These are phyloP conservation scores for Pyrus bretschneideri DNA, from an alignment of 306 rosid species.

Conservation along the genomic window DNA sequence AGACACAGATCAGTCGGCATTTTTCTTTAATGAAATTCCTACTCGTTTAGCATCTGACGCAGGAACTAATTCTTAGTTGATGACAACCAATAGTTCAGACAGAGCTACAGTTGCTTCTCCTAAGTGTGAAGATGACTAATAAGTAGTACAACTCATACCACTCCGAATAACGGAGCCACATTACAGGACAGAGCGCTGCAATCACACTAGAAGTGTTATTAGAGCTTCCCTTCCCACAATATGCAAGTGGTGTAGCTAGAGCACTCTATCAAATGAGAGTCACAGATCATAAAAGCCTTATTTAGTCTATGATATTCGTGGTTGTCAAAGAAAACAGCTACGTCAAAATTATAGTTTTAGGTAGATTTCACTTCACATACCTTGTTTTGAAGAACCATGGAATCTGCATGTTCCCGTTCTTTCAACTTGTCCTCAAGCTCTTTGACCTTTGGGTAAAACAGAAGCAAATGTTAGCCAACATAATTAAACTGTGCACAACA, in stretches of 20 bases:
- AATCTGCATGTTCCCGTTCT: conserved; percentile 1
- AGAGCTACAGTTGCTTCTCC: neutral
- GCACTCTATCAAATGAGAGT: neutral
- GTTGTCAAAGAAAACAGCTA: neutral
- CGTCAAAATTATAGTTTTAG: neutral
- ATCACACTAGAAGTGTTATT: neutral
- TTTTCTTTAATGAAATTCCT: neutral
- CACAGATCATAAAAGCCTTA: neutral
- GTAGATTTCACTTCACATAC: conserved; percentile 1
- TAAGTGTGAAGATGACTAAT: neutral
- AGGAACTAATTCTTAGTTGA: neutral
- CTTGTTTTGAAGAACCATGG: conserved; percentile 18
- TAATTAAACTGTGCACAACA: neutral
- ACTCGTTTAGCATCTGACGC: neutral
- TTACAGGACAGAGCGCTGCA: neutral
- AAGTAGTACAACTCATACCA: neutral
- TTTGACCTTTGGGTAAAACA: conserved; percentile 8
- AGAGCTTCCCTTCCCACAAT: neutral
- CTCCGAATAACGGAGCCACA: neutral
- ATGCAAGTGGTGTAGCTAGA: neutral
- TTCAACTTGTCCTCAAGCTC: conserved; percentile 17
- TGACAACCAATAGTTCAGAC: neutral
- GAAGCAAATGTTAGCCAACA: conserved; percentile 7
- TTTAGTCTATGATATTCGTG: neutral
- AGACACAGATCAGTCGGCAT: neutral